These are phyloP conservation scores for Xanthoceras sorbifolium DNA, from an alignment of 345 rosid genomes.

Conservation along the genomic window DNA sequence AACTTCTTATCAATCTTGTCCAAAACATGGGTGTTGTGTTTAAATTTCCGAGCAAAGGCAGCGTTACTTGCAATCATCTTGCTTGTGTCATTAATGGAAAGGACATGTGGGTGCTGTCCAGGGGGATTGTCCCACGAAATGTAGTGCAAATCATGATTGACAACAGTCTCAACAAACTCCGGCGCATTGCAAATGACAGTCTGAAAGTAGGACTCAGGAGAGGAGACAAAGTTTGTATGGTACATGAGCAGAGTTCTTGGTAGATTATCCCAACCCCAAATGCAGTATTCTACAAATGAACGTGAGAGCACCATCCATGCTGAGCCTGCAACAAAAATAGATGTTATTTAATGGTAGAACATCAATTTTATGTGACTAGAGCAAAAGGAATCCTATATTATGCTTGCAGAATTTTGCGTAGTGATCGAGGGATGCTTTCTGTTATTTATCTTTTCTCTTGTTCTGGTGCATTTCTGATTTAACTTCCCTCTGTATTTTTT, in stretches of 20 bases:
- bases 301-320: conserved; percentile 98
- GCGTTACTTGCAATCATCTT: conserved; percentile 77
- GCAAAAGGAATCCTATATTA: neutral
- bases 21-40: conserved; percentile 50
- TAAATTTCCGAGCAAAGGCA: conserved; percentile 91
- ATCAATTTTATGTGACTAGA: neutral
- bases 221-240: conserved; percentile 90
- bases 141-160: conserved; percentile 92
- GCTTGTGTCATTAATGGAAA: conserved; percentile 67
- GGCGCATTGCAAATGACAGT: conserved; percentile 94
- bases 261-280: conserved; percentile 99
- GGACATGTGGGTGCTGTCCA: conserved; percentile 81
- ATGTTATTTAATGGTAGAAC: neutral
- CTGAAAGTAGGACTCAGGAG: conserved; percentile 97
- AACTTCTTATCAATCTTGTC: conserved; percentile 72
- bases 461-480: no score
- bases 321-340: conserved; percentile 58
- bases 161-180: conserved; percentile 60
- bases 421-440: no score
- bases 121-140: conserved; percentile 98
- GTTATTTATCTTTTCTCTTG: no score
- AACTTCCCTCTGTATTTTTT: neutral
- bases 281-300: conserved; percentile 79
- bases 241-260: conserved; percentile 95
- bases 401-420: no score